Conservation (phyloP, 2,329 filamentous ascomycete species). For the Diaporthe longicolla region DNA sequence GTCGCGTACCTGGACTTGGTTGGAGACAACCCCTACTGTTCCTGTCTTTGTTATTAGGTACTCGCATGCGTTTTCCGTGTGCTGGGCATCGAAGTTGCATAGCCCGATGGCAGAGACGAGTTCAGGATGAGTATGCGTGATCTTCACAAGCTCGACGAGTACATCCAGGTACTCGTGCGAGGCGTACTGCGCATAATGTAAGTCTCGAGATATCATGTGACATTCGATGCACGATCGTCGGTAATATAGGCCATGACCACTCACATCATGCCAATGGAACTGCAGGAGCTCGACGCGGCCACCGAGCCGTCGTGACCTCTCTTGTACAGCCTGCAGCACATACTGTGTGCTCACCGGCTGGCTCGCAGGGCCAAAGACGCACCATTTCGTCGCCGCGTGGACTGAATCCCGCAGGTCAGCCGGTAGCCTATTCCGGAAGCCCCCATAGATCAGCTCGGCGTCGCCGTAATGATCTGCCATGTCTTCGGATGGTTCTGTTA, state of each 20-base stretch:
- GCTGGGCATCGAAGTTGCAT: conserved; percentile 54
- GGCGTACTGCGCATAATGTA: conserved; percentile 48
- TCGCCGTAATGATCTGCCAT: conserved; percentile 58
- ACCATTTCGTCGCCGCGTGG: conserved; percentile 55
- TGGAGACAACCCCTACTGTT: conserved; percentile 50
- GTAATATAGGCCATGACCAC: conserved; percentile 24
- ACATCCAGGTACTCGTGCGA: conserved; percentile 53
- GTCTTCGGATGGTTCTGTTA: conserved; percentile 43
- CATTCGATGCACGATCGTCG: not conserved
- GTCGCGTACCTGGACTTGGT: conserved; percentile 52
- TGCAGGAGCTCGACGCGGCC: conserved; percentile 53
- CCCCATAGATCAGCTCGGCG: conserved; percentile 53
- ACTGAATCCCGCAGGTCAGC: conserved; percentile 44
- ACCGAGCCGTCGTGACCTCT: conserved; percentile 51
- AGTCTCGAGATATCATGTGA: not conserved
- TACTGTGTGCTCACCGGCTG: conserved; percentile 47
- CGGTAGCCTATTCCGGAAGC: conserved; percentile 49
- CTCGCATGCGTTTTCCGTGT: conserved; percentile 51
- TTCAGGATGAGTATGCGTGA: conserved; percentile 48
- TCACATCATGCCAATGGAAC: conserved; percentile 55
- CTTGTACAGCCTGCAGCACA: conserved; percentile 50
- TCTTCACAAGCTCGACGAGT: conserved; percentile 50
- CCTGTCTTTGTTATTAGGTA: conserved; percentile 50
- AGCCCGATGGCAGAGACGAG: conserved; percentile 51
- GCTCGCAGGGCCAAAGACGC: conserved; percentile 49